A percentile compares a stretch with the other conserved stretches of the same genome.
phyloP scores from a whole-genome alignment of 140 eudicot species.

The Cichorium intybus region DNA sequence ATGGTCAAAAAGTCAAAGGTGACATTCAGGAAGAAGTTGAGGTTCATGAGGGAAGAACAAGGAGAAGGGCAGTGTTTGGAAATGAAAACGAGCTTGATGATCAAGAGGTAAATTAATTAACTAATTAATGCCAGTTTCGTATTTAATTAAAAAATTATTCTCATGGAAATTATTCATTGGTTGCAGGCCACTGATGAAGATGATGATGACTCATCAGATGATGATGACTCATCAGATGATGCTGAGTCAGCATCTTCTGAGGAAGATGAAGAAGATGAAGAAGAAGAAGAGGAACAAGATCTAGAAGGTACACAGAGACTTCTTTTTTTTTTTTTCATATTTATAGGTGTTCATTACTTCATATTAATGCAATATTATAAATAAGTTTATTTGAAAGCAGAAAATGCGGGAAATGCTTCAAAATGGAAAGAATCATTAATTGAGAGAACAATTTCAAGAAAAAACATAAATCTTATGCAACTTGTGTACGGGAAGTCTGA shows the following conservation, averaged over 20 bases:
- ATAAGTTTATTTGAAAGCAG: constrained; percentile 25
- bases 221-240: constrained; percentile 41
- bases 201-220: constrained; percentile 40
- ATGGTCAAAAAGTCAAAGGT: constrained; percentile 27
- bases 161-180: constrained; percentile 8
- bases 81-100: constrained; percentile 49
- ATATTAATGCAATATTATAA: not conserved
- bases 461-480: constrained; percentile 77
- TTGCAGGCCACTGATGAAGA: constrained; percentile 46
- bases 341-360: constrained; percentile 1
- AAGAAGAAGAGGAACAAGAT: constrained; percentile 46
- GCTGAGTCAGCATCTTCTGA: constrained; percentile 27
- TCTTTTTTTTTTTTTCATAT: not conserved
- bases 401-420: constrained; percentile 74
- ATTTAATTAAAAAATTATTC: not conserved
- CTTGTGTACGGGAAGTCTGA: constrained; percentile 77
- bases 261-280: constrained; percentile 36
- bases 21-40: constrained; percentile 54
- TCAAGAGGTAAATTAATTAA: constrained; percentile 47
- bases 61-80: constrained; percentile 78
- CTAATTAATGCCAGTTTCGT: too few relatives aligned
- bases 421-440: constrained; percentile 86
- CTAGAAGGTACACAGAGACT: constrained; percentile 29
- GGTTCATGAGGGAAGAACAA: constrained; percentile 67
- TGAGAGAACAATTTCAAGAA: constrained; percentile 57